Evolutionary conservation across 306 rosid genomes (phyloP).

Genomic region (Glycine soja): DNA sequence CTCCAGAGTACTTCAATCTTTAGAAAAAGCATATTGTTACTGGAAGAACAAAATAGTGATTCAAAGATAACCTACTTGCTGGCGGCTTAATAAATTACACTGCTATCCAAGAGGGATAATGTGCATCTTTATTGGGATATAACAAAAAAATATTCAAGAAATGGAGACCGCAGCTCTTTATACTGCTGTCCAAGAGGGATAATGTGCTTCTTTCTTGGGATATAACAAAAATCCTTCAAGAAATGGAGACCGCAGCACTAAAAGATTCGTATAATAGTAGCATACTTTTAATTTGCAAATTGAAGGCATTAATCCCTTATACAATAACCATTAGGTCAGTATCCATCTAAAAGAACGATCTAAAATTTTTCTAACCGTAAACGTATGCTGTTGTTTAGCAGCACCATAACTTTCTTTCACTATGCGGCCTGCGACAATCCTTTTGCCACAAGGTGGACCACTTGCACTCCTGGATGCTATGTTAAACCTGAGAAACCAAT

Average conservation of each 20-base stretch:
- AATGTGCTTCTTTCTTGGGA: too few species aligned
- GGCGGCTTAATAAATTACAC: too few species aligned
- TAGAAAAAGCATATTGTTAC: slow-evolving; percentile 32
- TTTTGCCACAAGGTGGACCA: slow-evolving; percentile 82
- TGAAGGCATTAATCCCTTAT: background rate
- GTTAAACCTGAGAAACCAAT: slow-evolving; percentile 42
- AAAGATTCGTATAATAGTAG: background rate
- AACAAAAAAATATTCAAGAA: slow-evolving; percentile 2
- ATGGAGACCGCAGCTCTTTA: background rate
- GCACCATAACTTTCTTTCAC: slow-evolving; percentile 93
- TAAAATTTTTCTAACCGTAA: slow-evolving; percentile 66
- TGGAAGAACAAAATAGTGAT: slow-evolving; percentile 17
- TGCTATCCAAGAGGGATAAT: too few species aligned
- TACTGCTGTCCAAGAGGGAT: too few species aligned
- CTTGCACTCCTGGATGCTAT: slow-evolving; percentile 26
- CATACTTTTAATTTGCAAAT: slow-evolving; percentile 10
- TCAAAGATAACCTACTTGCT: background rate
- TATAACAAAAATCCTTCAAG: too few species aligned
- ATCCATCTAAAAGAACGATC: slow-evolving; percentile 21
- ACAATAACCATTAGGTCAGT: slow-evolving; percentile 20
- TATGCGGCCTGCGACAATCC: slow-evolving; percentile 82
- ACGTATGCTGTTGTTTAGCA: slow-evolving; percentile 92
- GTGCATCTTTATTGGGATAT: too few species aligned
- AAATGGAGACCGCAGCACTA: too few species aligned
- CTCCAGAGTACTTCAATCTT: slow-evolving; percentile 98